Percentiles rank a stretch among this genome's conserved stretches.
These are phyloP conservation scores for Trichaptum fuscoviolaceum DNA, from an alignment of 768 basidiomycete genomes.

Conservation along the genomic window DNA sequence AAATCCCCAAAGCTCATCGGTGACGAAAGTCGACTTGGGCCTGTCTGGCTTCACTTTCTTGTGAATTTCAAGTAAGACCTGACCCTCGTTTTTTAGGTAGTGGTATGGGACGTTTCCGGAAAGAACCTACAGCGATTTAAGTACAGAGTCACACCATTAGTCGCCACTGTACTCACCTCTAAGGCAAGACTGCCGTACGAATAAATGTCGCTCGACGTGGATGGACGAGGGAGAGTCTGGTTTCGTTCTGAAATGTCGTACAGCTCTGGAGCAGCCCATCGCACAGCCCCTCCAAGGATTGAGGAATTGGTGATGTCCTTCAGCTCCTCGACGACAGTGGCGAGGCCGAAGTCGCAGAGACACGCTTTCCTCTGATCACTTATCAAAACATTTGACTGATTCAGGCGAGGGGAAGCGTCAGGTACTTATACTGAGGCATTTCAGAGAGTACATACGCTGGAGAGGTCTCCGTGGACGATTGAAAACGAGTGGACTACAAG, in stretches of 20 bases:
- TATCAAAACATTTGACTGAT: conserved; percentile 32
- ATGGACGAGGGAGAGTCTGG: neutral
- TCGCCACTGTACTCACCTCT: conserved; percentile 5
- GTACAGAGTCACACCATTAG: neutral
- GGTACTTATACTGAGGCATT: neutral
- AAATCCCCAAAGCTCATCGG: conserved; percentile 36
- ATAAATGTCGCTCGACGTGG: conserved; percentile 35
- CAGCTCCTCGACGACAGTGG: conserved; percentile 25
- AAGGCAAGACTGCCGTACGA: conserved; percentile 32
- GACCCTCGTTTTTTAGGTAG: conserved; percentile 32
- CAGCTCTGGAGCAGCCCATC: conserved; percentile 42
- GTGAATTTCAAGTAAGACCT: conserved; percentile 38
- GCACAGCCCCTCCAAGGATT: conserved; percentile 38
- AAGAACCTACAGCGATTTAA: conserved; percentile 24
- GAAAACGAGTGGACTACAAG: conserved; percentile 36
- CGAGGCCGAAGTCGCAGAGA: conserved; percentile 34
- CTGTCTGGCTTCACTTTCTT: conserved; percentile 35
- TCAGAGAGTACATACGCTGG: conserved; percentile 27
- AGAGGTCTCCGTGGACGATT: conserved; percentile 40
- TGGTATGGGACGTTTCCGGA: conserved; percentile 39
- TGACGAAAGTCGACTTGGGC: conserved; percentile 32
- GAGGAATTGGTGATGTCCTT: conserved; percentile 26
- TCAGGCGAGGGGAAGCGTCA: conserved; percentile 5
- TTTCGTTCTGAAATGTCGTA: conserved; percentile 20
- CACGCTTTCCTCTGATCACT: conserved; percentile 24